Conservation (phyloP, 352 stramenopile genomes). For the Phytophthora hybrid region DNA sequence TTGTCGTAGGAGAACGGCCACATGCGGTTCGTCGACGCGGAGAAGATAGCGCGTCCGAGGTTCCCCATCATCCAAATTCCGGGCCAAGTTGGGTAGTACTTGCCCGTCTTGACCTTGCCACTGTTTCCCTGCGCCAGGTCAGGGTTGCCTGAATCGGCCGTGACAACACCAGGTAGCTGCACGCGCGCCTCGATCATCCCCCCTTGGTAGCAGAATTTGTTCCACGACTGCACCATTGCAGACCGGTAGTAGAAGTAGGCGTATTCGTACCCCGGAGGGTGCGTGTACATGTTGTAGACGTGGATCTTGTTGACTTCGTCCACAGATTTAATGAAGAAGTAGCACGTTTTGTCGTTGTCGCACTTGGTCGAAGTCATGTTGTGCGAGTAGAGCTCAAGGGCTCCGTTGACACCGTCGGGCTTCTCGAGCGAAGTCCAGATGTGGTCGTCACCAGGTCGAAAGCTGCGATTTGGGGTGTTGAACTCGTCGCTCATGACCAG, state of each 20-base stretch:
- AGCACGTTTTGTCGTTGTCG: constrained; percentile 52
- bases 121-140: constrained; percentile 57
- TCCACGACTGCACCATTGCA: constrained; percentile 93
- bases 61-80: constrained; percentile 95
- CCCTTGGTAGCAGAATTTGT: constrained; percentile 96
- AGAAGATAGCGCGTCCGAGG: constrained; percentile 92
- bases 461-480: constrained; percentile 86
- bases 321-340: constrained; percentile 50
- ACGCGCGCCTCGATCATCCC: constrained; percentile 90
- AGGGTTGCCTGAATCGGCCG: constrained; percentile 47
- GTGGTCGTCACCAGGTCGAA: constrained; percentile 92
- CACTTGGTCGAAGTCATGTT: constrained; percentile 75
- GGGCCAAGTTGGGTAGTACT: constrained; percentile 90
- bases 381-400: constrained; percentile 92
- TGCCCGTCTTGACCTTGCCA: constrained; percentile 61
- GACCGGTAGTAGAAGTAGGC: constrained; percentile 57
- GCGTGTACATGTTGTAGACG: constrained; percentile 68
- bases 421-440: constrained; percentile 95
- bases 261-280: constrained; percentile 50
- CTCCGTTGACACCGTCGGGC: constrained; percentile 91
- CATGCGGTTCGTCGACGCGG: constrained; percentile 88
- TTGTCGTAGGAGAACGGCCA: constrained; percentile 94
- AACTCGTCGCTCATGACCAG: constrained; percentile 96
- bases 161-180: constrained; percentile 76
- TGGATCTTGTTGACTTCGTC: constrained; percentile 49